Base-by-base conservation (phyloP, 306 rosid genomes). In the Adenanthera pavonina region DNA sequence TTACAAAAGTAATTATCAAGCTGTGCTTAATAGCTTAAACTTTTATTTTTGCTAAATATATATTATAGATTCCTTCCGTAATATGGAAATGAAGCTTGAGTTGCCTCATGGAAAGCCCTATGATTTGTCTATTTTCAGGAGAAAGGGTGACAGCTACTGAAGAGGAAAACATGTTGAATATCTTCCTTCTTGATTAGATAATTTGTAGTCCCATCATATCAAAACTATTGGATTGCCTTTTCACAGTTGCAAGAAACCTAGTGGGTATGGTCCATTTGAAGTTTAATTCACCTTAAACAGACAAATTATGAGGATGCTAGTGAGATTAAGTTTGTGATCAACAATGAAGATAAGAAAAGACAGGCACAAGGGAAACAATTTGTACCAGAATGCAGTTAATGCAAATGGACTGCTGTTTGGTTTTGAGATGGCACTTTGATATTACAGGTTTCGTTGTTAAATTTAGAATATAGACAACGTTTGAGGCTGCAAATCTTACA, bases 111-210 rank as follows among this genome's bases (percentile, higher is more conserved):
- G 78, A 78, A 81, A 62, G 33, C 19, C 65, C 77, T 62, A 48
- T 75, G 87, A 86, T 61, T 70, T 83, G 86, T 85, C 85, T 44
- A 84, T 81, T 79, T 72, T 60, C 79, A 78, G 79, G 88, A 53
- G 86, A 80, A 73, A 83, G 57, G 34, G 51, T 83, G 88, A 85
- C 67, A 83, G 74, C 75, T 51, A 78, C 86, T 59, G 49, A 34
- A 73, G 81, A 81, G 80, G 51, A 86, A 83, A 86, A 74, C 86
- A 78, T 80, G 82, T 77, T 75, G 49, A 71, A 80, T 73, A 68
- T 79, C 84, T 46, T 34, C 52, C 74, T 19, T 20, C 52, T 64
- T 74, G 82, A 78, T 85, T 71, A 35, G 64, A 76, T 82, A 35
- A 77, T 71, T 73, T 81, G 14, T 82, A 76, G 80, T 75, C 80